These are phyloP conservation scores for Capsicum chinense DNA, from an alignment of 257 asterid genomes.

Conservation along the genomic window DNA sequence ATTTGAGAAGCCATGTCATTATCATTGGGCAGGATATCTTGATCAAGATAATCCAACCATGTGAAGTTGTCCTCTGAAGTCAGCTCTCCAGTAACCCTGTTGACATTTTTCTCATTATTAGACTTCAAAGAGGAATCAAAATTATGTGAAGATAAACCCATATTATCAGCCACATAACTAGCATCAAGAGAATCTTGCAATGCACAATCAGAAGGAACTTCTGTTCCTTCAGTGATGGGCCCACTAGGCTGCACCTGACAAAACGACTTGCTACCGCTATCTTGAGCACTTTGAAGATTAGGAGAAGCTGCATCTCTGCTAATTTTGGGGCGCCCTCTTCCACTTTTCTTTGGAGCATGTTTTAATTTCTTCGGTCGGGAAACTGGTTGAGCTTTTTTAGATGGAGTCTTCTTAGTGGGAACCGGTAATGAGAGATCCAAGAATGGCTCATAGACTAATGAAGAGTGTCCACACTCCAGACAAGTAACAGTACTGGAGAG, in stretches of 20 bases:
- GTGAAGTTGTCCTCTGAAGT: slow-evolving; percentile 42
- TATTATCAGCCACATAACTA: slow-evolving; percentile 47
- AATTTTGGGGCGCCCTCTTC: slow-evolving; percentile 51
- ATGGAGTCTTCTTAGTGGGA: slow-evolving; percentile 77
- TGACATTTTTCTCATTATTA: slow-evolving; percentile 34
- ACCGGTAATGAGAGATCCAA: slow-evolving; percentile 89
- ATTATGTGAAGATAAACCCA: slow-evolving; percentile 52
- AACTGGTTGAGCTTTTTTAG: slow-evolving; percentile 50
- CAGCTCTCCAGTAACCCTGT: slow-evolving; percentile 33
- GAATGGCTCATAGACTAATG: slow-evolving; percentile 76
- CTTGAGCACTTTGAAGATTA: slow-evolving; percentile 47
- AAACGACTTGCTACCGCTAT: slow-evolving; percentile 42
- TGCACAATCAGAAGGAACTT: slow-evolving; percentile 46
- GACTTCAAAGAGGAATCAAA: slow-evolving; percentile 44
- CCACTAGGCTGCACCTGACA: slow-evolving; percentile 40
- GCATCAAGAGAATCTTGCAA: slow-evolving; percentile 44
- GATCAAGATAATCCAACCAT: slow-evolving; percentile 70
- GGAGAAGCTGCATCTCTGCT: slow-evolving; percentile 45
- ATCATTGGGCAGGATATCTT: slow-evolving; percentile 41
- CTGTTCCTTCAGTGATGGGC: slow-evolving; percentile 41
- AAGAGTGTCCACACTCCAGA: slow-evolving; percentile 80
- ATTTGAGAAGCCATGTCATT: slow-evolving; percentile 38
- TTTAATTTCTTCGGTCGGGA: slow-evolving; percentile 71
- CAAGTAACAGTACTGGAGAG: slow-evolving; percentile 82
- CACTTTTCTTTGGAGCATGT: slow-evolving; percentile 66